A percentile compares a stretch with the other conserved stretches of the same genome.
phyloP scores from a whole-genome alignment of 2,329 filamentous ascomycete genomes.

The Truncatella angustata region DNA sequence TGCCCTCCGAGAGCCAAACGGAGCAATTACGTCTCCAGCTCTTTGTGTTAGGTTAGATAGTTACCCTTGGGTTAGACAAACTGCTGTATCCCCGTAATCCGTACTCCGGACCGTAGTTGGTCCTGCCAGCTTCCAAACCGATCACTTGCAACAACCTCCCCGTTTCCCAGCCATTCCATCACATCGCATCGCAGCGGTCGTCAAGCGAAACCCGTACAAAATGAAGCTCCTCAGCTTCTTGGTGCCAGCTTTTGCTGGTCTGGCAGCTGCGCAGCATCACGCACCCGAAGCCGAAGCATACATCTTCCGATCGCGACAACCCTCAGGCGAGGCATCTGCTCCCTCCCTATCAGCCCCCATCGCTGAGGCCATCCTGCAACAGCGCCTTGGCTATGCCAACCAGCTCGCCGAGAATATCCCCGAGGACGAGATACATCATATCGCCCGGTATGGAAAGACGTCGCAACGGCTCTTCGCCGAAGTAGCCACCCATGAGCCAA shows the following conservation, averaged over 20 bases:
- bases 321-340: constrained; percentile 15
- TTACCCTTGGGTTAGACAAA: background rate
- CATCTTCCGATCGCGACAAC: constrained; percentile 36
- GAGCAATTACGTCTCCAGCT: constrained; percentile 7
- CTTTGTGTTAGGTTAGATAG: no score
- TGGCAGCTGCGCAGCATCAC: constrained; percentile 28
- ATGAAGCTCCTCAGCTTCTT: constrained; percentile 43
- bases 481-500: constrained; percentile 31
- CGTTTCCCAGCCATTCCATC: no score
- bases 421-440: constrained; percentile 49
- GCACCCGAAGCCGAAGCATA: constrained; percentile 55
- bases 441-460: constrained; percentile 58
- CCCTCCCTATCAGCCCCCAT: constrained; percentile 50
- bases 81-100: no score
- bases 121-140: no score
- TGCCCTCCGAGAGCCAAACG: background rate
- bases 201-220: constrained; percentile 12
- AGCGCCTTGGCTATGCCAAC: constrained; percentile 49
- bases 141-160: no score
- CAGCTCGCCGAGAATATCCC: constrained; percentile 41
- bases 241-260: constrained; percentile 32
- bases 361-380: constrained; percentile 57
- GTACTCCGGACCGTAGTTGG: no score
- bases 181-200: background rate
- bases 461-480: constrained; percentile 48